Conservation (phyloP, 2,329 filamentous ascomycete species). For the Neofusicoccum laricinum region DNA sequence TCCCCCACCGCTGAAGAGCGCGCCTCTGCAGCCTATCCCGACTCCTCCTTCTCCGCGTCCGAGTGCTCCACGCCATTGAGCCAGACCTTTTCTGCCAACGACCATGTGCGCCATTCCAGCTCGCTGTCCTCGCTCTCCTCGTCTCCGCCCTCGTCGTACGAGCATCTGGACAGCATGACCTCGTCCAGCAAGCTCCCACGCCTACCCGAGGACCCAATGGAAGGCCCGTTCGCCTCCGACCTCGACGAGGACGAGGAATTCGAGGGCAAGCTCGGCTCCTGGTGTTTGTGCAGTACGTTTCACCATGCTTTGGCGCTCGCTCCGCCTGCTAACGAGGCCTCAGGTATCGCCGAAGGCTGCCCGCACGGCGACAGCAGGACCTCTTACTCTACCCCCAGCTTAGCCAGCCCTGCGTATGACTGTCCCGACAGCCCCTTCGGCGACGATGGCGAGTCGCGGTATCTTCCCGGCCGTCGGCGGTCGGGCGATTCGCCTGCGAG, state of each 20-base stretch:
- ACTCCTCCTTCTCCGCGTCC: constrained; percentile 44
- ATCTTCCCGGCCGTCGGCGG: constrained; percentile 55
- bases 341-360: constrained; percentile 61
- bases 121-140: constrained; percentile 70
- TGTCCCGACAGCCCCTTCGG: constrained; percentile 60
- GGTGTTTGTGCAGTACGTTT: constrained; percentile 1
- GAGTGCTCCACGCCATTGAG: constrained; percentile 69
- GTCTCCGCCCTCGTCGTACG: constrained; percentile 49
- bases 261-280: constrained; percentile 41
- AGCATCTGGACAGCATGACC: constrained; percentile 56
- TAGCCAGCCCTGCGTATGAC: constrained; percentile 55
- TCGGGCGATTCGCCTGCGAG: constrained; percentile 58
- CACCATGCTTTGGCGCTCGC: background rate
- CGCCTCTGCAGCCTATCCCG: constrained; percentile 25
- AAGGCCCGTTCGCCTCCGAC: constrained; percentile 54
- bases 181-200: constrained; percentile 70
- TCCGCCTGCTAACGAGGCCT: constrained; percentile 19
- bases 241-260: constrained; percentile 33
- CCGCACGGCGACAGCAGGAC: constrained; percentile 52
- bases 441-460: constrained; percentile 53
- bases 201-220: constrained; percentile 77
- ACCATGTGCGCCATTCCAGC: constrained; percentile 66
- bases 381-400: constrained; percentile 39
- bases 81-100: constrained; percentile 64
- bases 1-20: constrained; percentile 29